Evolutionary conservation across 768 basidiomycete genomes (phyloP).

Genomic region (Russula lepida): DNA sequence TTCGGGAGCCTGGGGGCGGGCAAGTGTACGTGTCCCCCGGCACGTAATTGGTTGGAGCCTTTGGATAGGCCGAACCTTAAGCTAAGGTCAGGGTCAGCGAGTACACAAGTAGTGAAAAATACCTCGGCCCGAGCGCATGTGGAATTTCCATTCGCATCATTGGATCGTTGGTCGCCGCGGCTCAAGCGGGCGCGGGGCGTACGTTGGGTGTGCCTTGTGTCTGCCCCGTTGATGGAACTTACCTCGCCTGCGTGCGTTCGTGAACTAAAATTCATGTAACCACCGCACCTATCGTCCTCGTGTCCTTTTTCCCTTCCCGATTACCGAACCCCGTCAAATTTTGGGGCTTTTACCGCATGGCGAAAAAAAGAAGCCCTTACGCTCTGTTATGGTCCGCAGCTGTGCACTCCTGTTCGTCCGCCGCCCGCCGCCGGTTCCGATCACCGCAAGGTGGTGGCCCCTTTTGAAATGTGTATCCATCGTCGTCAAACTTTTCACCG

Average conservation of each 20-base stretch:
- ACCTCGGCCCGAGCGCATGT: neutral
- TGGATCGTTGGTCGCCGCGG: neutral
- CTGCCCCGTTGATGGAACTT: neutral
- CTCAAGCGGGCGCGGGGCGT: neutral
- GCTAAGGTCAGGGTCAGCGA: slow-evolving; percentile 14
- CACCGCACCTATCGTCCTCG: neutral
- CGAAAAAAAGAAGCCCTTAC: neutral
- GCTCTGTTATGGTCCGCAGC: neutral
- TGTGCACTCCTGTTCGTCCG: neutral
- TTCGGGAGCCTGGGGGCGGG: neutral
- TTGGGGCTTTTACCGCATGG: neutral
- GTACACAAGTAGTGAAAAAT: neutral
- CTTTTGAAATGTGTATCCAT: no score
- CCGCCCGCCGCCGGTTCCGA: slow-evolving; percentile 6
- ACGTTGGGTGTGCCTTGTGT: neutral
- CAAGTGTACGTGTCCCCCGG: neutral
- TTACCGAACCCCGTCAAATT: neutral
- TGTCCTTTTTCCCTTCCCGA: neutral
- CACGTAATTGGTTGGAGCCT: neutral
- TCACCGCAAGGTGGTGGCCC: slow-evolving; percentile 2
- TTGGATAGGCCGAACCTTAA: slow-evolving; percentile 7
- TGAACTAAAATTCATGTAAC: neutral
- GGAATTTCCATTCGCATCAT: neutral
- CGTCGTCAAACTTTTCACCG: neutral
- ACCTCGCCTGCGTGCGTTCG: neutral